These are phyloP conservation scores for Phytophthora niederhauseri DNA, from an alignment of 352 stramenopile genomes.

Conservation along the genomic window DNA sequence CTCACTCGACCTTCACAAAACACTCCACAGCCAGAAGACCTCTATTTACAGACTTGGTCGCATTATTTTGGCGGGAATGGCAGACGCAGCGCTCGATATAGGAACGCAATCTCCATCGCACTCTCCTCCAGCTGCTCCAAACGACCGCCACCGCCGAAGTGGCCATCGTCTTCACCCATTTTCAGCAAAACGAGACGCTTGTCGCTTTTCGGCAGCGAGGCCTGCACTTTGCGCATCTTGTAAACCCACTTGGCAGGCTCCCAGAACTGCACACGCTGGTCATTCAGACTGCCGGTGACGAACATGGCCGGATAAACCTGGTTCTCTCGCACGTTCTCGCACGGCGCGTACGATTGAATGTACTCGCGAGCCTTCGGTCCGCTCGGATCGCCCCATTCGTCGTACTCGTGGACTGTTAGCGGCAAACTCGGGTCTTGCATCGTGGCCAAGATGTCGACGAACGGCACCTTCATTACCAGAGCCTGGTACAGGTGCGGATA, in stretches of 20 bases:
- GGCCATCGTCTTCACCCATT: constrained; percentile 81
- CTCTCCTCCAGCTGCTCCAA: constrained; percentile 81
- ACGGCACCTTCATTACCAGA: constrained; percentile 89
- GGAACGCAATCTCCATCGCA: constrained; percentile 86
- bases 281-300: constrained; percentile 83
- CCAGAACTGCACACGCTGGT: constrained; percentile 87
- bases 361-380: constrained; percentile 51
- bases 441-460: constrained; percentile 88
- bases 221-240: constrained; percentile 63
- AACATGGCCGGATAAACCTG: constrained; percentile 80
- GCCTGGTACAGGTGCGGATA: constrained; percentile 73
- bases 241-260: constrained; percentile 89
- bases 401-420: constrained; percentile 92
- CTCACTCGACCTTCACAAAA: not conserved
- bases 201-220: constrained; percentile 30
- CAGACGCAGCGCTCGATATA: constrained; percentile 72
- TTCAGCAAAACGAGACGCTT: constrained; percentile 61
- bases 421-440: constrained; percentile 88
- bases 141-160: constrained; percentile 80
- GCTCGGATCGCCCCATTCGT: constrained; percentile 90
- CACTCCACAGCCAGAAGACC: constrained; percentile 8
- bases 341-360: constrained; percentile 85
- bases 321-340: constrained; percentile 62
- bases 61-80: constrained; percentile 41
- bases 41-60: constrained; percentile 36